phyloP scores from a whole-genome alignment of 805 yeast species.

The Candida cerambycidarum region DNA sequence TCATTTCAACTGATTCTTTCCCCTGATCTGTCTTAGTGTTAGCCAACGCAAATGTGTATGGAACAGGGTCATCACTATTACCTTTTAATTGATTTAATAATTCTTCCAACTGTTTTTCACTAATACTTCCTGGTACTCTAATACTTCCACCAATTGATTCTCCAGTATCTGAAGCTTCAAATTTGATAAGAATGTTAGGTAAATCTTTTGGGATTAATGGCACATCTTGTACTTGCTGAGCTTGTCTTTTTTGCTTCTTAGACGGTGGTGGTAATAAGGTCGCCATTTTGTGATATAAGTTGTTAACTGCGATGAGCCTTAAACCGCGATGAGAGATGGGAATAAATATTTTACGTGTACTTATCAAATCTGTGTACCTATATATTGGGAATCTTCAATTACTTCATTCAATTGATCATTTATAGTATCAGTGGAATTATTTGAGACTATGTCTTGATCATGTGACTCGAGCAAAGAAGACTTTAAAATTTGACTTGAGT shows the following conservation, averaged over 20 bases:
- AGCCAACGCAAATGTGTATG: constrained; percentile 78
- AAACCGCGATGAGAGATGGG: constrained; percentile 12
- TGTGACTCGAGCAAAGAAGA: not conserved
- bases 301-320: not conserved
- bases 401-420: constrained; percentile 1
- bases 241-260: constrained; percentile 79
- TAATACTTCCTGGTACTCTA: constrained; percentile 87
- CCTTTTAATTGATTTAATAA: constrained; percentile 77
- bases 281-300: constrained; percentile 63
- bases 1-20: constrained; percentile 39
- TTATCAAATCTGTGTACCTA: constrained; percentile 9
- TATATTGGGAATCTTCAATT: constrained; percentile 34
- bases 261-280: constrained; percentile 92
- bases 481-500: constrained; percentile 2
- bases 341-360: too few species aligned
- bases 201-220: constrained; percentile 71
- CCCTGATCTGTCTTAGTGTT: constrained; percentile 35
- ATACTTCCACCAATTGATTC: constrained; percentile 79
- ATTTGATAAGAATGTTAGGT: constrained; percentile 84
- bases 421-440: too few species aligned
- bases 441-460: too few species aligned
- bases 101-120: constrained; percentile 84
- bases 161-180: constrained; percentile 93
- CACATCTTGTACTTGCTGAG: constrained; percentile 77
- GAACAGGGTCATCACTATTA: constrained; percentile 77